Evolutionary conservation across 2,329 filamentous ascomycete species (phyloP).

Genomic region (Acrodontium crateriforme): DNA sequence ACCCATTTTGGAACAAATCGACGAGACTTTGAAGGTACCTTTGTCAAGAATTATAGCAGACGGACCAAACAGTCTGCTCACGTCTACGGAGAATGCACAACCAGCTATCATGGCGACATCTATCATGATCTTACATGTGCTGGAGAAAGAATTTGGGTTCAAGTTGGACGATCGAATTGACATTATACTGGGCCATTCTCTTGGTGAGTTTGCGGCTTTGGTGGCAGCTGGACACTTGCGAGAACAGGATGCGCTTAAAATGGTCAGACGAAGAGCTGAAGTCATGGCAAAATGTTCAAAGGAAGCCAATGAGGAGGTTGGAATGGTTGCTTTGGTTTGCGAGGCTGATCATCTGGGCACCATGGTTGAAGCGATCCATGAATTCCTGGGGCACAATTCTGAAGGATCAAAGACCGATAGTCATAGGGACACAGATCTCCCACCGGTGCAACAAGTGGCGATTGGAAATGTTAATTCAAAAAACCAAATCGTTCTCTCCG

Average conservation of each 20-base stretch:
- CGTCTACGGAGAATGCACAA: slow-evolving; percentile 74
- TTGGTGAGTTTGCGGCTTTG: slow-evolving; percentile 86
- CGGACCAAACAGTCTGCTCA: slow-evolving; percentile 64
- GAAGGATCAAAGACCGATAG: slow-evolving; percentile 55
- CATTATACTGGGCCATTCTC: slow-evolving; percentile 74
- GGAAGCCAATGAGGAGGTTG: slow-evolving; percentile 59
- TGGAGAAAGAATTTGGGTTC: slow-evolving; percentile 78
- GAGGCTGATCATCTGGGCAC: slow-evolving; percentile 61
- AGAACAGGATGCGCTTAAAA: slow-evolving; percentile 62
- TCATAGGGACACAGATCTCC: slow-evolving; percentile 42
- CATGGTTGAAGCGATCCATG: slow-evolving; percentile 60
- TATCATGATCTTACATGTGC: slow-evolving; percentile 72
- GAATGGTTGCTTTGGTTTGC: slow-evolving; percentile 87
- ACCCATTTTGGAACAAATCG: slow-evolving; percentile 74
- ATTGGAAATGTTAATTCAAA: slow-evolving; percentile 93
- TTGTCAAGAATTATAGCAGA: slow-evolving; percentile 66
- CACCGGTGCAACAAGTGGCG: slow-evolving; percentile 71
- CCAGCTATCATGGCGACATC: slow-evolving; percentile 94
- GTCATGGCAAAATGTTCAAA: slow-evolving; percentile 68
- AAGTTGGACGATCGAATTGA: slow-evolving; percentile 56
- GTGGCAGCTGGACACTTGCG: slow-evolving; percentile 69
- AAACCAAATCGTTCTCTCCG: slow-evolving; percentile 90
- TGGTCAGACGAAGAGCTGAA: slow-evolving; percentile 66
- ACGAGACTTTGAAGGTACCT: slow-evolving; percentile 58
- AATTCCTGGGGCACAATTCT: slow-evolving; percentile 58